phyloP scores from a whole-genome alignment of 805 yeast genomes.

The Vanderwaltozyma tropicalis region DNA sequence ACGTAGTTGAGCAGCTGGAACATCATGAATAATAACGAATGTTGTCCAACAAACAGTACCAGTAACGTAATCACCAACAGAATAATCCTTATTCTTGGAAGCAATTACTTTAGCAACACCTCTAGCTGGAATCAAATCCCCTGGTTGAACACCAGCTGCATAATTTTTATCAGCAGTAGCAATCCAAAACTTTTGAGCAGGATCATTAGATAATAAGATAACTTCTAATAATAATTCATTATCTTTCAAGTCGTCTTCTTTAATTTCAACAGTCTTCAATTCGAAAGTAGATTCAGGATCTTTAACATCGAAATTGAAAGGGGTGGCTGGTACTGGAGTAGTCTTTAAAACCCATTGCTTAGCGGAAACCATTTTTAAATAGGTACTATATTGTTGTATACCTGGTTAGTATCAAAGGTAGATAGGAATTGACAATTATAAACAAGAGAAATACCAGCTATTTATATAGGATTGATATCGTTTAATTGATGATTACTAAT shows the following conservation, averaged over 20 bases:
- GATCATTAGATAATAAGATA: constrained; percentile 45
- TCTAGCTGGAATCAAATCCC: constrained; percentile 37
- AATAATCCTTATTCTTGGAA: constrained; percentile 33
- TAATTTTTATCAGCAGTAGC: constrained; percentile 24
- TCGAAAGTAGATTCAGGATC: constrained; percentile 26
- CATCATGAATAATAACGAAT: constrained; percentile 29
- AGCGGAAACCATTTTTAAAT: constrained; percentile 16
- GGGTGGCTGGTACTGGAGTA: constrained; percentile 17
- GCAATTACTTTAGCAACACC: constrained; percentile 43
- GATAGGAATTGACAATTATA: too few species aligned
- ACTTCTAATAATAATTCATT: constrained; percentile 38
- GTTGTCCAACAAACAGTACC: constrained; percentile 40
- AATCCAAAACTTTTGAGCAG: constrained; percentile 54
- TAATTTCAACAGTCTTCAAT: constrained; percentile 12
- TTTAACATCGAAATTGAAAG: constrained; percentile 18
- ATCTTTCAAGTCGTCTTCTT: constrained; percentile 22
- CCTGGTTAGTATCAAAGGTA: too few species aligned
- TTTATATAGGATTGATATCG: too few species aligned
- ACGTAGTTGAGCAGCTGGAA: constrained; percentile 4
- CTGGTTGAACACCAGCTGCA: constrained; percentile 28
- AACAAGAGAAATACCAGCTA: too few species aligned
- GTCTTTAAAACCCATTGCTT: constrained; percentile 26
- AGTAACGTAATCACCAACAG: constrained; percentile 36
- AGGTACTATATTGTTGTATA: too few species aligned
- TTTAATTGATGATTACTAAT: too few species aligned